A percentile compares a stretch with the other conserved stretches of the same genome.
phyloP scores from a whole-genome alignment of 768 basidiomycete genomes.

The Suillus clintonianus region DNA sequence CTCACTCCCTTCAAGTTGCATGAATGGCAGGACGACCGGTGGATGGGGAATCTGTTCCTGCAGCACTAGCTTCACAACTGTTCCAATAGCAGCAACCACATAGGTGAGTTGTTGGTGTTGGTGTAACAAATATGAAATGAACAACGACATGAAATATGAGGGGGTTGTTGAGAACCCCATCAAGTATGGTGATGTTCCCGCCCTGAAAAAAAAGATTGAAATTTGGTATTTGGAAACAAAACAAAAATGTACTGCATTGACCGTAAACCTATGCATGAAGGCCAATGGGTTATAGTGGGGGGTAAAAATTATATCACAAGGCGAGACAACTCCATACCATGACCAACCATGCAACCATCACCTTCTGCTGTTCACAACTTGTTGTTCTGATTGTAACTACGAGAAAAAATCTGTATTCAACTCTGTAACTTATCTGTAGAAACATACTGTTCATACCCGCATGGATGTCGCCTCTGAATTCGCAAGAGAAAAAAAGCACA shows the following conservation, averaged over 20 bases:
- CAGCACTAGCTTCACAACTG: background rate
- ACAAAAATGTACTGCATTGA: background rate
- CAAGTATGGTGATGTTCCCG: background rate
- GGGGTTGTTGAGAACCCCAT: background rate
- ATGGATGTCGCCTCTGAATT: background rate
- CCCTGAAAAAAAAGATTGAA: background rate
- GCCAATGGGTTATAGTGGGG: background rate
- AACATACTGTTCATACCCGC: background rate
- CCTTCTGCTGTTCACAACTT: background rate
- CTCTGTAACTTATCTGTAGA: background rate
- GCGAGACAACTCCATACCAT: background rate
- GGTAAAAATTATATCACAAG: background rate
- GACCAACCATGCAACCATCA: background rate
- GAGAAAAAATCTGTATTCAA: background rate
- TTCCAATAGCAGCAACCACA: background rate
- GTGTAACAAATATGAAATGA: background rate
- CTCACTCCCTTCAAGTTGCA: background rate
- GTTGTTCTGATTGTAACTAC: background rate
- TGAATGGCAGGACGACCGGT: background rate
- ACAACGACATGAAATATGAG: background rate
- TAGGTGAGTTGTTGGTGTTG: background rate
- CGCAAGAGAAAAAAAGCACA: background rate
- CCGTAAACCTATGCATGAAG: background rate
- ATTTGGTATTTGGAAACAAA: background rate
- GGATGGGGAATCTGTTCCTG: background rate